Percentiles rank a stretch among this genome's conserved stretches.
Conservation (phyloP, 169 alveolate genomes). For the Plasmodium knowlesi region DNA sequence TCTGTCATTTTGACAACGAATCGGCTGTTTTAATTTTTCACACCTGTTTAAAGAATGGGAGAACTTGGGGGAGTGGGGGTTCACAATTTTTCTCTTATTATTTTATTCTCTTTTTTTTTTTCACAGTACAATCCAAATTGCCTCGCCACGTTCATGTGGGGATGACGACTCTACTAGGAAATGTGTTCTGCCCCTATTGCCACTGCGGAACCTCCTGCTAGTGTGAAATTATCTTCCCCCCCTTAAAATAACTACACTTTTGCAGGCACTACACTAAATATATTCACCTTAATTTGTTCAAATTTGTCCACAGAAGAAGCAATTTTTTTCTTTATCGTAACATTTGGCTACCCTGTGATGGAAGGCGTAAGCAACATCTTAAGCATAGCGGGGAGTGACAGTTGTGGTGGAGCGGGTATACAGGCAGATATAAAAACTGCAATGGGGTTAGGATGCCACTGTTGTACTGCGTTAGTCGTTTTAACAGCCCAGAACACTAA, state of each 20-base stretch:
- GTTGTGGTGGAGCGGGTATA: slow-evolving; percentile 58
- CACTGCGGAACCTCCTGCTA: background rate
- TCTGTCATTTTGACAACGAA: background rate
- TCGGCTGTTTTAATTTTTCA: background rate
- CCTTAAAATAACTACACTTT: background rate
- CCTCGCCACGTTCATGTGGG: background rate
- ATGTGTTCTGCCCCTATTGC: background rate
- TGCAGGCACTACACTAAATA: background rate
- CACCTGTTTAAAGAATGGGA: background rate
- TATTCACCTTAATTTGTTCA: background rate
- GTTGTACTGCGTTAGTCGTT: slow-evolving; percentile 42
- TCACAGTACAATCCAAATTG: background rate
- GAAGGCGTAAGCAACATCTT: slow-evolving; percentile 29
- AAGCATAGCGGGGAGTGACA: slow-evolving; percentile 68
- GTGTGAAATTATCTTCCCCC: background rate
- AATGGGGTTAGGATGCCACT: slow-evolving; percentile 53
- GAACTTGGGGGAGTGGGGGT: background rate
- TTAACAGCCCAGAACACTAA: slow-evolving; percentile 50
- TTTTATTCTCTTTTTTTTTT: background rate
- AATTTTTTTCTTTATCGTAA: background rate
- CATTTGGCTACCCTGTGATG: background rate
- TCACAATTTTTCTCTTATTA: background rate
- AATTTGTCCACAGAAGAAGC: background rate
- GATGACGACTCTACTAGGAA: background rate
- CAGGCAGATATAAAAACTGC: slow-evolving; percentile 69